phyloP scores from a whole-genome alignment of 1,284 basidiomycete genomes.

The Sporisorium scitamineum region DNA sequence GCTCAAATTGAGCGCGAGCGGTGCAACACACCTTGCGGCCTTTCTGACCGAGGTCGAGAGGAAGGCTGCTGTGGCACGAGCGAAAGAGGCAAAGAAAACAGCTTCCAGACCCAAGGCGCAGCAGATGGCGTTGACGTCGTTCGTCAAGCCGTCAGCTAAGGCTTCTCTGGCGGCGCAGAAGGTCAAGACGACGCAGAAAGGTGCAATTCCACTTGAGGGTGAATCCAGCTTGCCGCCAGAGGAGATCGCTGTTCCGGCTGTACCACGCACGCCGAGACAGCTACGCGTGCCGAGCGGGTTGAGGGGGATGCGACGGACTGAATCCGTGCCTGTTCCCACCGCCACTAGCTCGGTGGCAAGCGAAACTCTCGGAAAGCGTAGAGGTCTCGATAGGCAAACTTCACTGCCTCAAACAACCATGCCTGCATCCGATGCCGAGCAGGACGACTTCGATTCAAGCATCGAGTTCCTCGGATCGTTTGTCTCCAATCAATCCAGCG shows the following conservation, averaged over 20 bases:
- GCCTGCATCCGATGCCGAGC: neutral
- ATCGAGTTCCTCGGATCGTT: conserved; percentile 37
- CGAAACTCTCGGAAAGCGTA: neutral
- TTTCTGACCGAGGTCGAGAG: conserved; percentile 14
- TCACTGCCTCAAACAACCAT: conserved; percentile 1
- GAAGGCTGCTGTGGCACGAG: conserved; percentile 8
- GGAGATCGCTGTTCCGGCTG: neutral
- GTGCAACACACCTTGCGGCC: neutral
- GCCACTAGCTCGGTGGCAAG: neutral
- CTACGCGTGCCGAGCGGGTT: conserved; percentile 17
- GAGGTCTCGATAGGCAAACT: neutral
- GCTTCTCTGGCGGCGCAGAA: conserved; percentile 5
- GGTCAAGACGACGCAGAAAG: neutral
- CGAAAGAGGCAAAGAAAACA: conserved; percentile 6
- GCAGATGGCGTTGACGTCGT: conserved; percentile 15
- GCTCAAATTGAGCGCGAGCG: conserved; percentile 23
- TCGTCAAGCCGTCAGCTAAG: conserved; percentile 17
- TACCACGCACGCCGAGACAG: conserved; percentile 16
- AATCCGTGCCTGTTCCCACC: conserved; percentile 10
- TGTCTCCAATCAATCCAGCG: neutral
- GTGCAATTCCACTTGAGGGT: neutral
- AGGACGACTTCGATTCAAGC: conserved; percentile 20
- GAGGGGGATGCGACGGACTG: conserved; percentile 18
- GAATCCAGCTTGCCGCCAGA: neutral
- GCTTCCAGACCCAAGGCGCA: neutral